A percentile compares a stretch with the other conserved stretches of the same genome.
Evolutionary conservation across 2,329 filamentous ascomycete genomes (phyloP).

Genomic region (Neocucurbitaria cava): DNA sequence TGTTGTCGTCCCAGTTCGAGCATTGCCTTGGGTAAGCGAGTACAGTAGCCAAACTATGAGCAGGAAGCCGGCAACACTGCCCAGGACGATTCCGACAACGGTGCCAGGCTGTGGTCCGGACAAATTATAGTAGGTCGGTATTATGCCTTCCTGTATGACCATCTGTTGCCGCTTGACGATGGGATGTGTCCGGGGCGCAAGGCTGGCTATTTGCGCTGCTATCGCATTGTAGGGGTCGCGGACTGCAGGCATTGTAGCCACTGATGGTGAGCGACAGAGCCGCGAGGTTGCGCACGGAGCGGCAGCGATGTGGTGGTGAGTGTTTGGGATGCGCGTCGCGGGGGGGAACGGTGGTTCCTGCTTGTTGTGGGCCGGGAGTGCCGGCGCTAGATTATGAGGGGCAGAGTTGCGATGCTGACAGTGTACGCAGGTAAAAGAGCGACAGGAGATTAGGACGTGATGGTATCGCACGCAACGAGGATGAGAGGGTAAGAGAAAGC

Average conservation of each 20-base stretch:
- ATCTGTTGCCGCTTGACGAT: conserved; percentile 30
- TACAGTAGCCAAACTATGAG: conserved; percentile 61
- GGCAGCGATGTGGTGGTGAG: conserved; percentile 8
- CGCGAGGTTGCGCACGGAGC: conserved; percentile 12
- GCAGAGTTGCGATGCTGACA: conserved; percentile 17
- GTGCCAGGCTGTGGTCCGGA: conserved; percentile 62
- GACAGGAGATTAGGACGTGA: conserved; percentile 3
- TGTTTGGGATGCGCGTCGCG: conserved; percentile 23
- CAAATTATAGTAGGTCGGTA: conserved; percentile 67
- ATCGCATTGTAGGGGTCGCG: conserved; percentile 25
- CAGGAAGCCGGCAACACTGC: conserved; percentile 61
- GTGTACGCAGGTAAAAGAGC: conserved; percentile 8
- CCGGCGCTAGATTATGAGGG: conserved; percentile 33
- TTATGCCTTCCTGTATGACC: conserved; percentile 49
- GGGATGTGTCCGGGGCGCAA: conserved; percentile 25
- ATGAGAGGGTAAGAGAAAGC: conserved; percentile 9
- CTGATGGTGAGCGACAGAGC: conserved; percentile 14
- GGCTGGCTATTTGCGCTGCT: conserved; percentile 28
- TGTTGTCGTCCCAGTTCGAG: conserved; percentile 35
- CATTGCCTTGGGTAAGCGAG: conserved; percentile 45
- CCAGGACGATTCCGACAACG: conserved; percentile 67
- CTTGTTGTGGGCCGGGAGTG: conserved; percentile 20
- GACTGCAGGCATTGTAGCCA: conserved; percentile 37
- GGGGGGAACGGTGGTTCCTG: conserved; percentile 25
- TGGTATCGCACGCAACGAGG: conserved; percentile 2